phyloP scores from a whole-genome alignment of 805 yeast genomes.

The Saturnispora besseyi region DNA sequence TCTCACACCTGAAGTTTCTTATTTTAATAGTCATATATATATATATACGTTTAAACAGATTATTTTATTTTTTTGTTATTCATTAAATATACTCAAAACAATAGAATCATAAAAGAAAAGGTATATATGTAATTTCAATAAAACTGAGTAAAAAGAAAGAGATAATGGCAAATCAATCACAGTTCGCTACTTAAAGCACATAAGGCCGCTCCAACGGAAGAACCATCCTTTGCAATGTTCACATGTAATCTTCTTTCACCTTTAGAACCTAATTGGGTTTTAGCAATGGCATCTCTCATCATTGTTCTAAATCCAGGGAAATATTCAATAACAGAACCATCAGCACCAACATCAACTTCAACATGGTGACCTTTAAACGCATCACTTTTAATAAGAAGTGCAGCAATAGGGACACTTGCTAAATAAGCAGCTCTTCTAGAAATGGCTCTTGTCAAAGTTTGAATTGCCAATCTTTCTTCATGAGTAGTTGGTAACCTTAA shows the following conservation, averaged over 20 bases:
- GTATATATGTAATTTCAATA: neutral
- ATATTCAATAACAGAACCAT: conserved; percentile 88
- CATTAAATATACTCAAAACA: no score
- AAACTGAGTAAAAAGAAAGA: neutral
- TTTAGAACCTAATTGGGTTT: conserved; percentile 63
- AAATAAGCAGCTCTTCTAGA: conserved; percentile 84
- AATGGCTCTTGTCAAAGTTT: conserved; percentile 65
- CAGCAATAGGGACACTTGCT: conserved; percentile 85
- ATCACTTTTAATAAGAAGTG: conserved; percentile 56
- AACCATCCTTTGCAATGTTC: conserved; percentile 86
- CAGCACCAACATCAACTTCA: conserved; percentile 89
- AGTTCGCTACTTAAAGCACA: conserved; percentile 47
- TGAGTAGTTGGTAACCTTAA: conserved; percentile 60
- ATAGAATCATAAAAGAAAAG: neutral
- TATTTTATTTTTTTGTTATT: no score
- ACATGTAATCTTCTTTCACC: conserved; percentile 67
- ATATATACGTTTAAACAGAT: no score
- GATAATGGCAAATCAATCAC: neutral
- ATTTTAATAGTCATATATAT: no score
- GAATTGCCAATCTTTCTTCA: conserved; percentile 69
- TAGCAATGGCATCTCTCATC: conserved; percentile 68
- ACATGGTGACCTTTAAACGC: conserved; percentile 56
- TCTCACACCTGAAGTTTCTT: no score
- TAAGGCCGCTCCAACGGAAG: conserved; percentile 95
- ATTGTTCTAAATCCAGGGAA: conserved; percentile 84